Evolutionary conservation across 2,329 filamentous ascomycete species (phyloP).

Genomic region (Ascocoryne sarcoides): DNA sequence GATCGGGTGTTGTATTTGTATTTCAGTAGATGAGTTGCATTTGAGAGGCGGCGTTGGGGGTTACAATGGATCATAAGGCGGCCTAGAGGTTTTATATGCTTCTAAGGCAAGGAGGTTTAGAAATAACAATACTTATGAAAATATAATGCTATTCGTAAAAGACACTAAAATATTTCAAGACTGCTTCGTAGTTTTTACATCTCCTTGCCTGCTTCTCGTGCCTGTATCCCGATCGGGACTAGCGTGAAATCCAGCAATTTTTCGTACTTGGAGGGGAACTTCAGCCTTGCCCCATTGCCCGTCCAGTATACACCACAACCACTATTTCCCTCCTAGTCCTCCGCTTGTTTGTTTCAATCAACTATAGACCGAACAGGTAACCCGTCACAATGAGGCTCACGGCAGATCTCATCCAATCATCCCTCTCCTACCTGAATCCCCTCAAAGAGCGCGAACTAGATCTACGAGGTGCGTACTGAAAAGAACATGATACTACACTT

Average conservation of each 20-base stretch:
- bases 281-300: slow-evolving; percentile 8
- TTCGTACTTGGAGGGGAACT: slow-evolving; percentile 7
- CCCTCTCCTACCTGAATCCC: slow-evolving; percentile 96
- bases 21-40: slow-evolving; percentile 36
- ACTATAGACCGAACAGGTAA: not conserved
- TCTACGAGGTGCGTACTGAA: slow-evolving; percentile 94
- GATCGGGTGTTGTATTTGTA: slow-evolving; percentile 82
- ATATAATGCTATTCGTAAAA: not conserved
- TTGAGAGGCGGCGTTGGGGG: slow-evolving; percentile 7
- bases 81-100: not conserved
- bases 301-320: not conserved
- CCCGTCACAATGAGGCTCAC: slow-evolving; percentile 72
- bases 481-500: slow-evolving; percentile 95
- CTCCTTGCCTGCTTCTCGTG: not conserved
- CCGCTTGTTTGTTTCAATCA: not conserved
- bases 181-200: not conserved
- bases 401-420: slow-evolving; percentile 85
- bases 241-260: slow-evolving; percentile 8
- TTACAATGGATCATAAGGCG: not conserved
- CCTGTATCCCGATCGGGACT: slow-evolving; percentile 6
- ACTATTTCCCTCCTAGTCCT: slow-evolving; percentile 1
- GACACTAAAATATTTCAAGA: not conserved
- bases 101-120: not conserved
- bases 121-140: not conserved
- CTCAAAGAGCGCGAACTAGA: slow-evolving; percentile 98